Evolutionary conservation across 768 basidiomycete genomes (phyloP), one percentile per base, ranked within the genome.

Genomic region (Tricholoma saponaceum): DNA sequence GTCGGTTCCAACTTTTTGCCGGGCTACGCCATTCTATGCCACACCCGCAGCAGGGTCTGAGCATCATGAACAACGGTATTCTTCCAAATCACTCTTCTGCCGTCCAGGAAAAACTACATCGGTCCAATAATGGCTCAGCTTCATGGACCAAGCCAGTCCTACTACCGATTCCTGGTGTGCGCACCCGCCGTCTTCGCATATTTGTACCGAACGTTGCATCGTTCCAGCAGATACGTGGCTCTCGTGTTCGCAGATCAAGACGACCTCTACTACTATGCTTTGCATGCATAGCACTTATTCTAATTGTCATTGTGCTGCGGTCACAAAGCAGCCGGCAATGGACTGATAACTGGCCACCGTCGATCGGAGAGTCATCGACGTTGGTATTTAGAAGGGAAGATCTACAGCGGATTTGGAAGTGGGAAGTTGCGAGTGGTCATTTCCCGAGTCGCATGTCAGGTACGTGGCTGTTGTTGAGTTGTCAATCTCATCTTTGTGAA

Each of bases 351-450:
- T 74, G 79, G 72, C 71, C 61, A 56, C 60, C 65, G 16, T 57
- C 63, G 22, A 66, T 69, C 1, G 65, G 72, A n/a, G 79, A 86
- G 32, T 74, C 82, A 14, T 75, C 89, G 1, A 90, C 90, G 35
- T 79, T 92, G 25, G 87, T 90, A 35, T 92, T 83, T 63, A 74
- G 76, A 39, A 78, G 85, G 25, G 77, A 85, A 41, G 89, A 95
- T 65, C 70, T 95, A 28, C 88, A 89, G 69, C 79, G 83, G 68
- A 89, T 98, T 67, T 97, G 95, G 94, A 81, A 84, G 60, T 97
- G 94, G 94, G 95, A 96, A 76, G 80, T 97, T 56, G 81, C 85
- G 41, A 89, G 90, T 62, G 95, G 94, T 5, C 93, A 95, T 73
- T 90, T 89, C 74, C 94, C 95, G 22, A 90, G 88, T 68, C 76